Evolutionary conservation across 192 early-diverging fungal species (phyloP).

Genomic region (Rhizophlyctis rosea): DNA sequence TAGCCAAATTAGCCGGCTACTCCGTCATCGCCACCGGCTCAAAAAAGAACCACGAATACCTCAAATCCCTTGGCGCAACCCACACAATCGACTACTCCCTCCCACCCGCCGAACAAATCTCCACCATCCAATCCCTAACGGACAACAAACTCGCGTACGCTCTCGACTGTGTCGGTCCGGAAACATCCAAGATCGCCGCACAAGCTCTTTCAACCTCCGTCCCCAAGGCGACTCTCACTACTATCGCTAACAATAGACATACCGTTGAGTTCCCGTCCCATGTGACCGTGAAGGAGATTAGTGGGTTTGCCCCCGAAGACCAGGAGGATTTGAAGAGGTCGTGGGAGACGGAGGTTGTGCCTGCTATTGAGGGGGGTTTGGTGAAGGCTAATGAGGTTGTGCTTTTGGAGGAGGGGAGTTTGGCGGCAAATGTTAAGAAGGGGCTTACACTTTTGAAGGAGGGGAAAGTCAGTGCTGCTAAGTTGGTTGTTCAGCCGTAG

Average conservation of each 20-base stretch:
- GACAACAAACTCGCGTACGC: background rate
- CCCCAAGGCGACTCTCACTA: conserved; percentile 7
- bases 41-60: conserved; percentile 17
- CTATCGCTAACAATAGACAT: background rate
- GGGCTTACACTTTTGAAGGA: conserved; percentile 4
- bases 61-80: conserved; percentile 11
- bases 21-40: conserved; percentile 21
- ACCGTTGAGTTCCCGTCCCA: conserved; percentile 1
- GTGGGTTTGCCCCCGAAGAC: background rate
- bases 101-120: background rate
- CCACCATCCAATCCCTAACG: background rate
- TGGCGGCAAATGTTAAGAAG: conserved; percentile 21
- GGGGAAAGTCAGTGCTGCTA: conserved; percentile 25
- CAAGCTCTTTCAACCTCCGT: background rate
- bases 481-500: conserved; percentile 11
- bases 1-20: conserved; percentile 22
- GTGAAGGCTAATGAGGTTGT: conserved; percentile 17
- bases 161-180: conserved; percentile 13
- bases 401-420: conserved; percentile 14
- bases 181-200: background rate
- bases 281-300: conserved; percentile 1
- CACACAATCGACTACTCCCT: conserved; percentile 12
- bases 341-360: conserved; percentile 6
- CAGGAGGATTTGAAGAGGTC: conserved; percentile 8
- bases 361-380: conserved; percentile 17